A percentile compares a stretch with the other conserved stretches of the same genome.
Conservation (phyloP, 768 basidiomycete species). For the Stropharia rugosoannulata region DNA sequence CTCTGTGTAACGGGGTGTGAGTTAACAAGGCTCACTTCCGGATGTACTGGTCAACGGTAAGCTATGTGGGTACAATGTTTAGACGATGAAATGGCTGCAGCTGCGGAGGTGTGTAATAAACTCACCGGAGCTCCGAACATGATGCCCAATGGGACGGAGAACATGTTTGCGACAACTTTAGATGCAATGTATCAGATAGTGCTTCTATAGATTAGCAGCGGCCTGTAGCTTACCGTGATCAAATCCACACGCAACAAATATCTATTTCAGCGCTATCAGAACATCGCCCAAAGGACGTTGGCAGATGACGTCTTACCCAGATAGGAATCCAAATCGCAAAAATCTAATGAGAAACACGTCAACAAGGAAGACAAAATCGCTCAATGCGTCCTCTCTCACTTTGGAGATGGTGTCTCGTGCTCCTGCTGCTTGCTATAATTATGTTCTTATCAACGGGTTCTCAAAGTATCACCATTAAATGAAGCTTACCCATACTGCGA, state of each 20-base stretch:
- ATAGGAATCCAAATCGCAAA: conserved; percentile 73
- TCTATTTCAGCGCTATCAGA: conserved; percentile 27
- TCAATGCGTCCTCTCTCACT: conserved; percentile 27
- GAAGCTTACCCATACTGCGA: conserved; percentile 67
- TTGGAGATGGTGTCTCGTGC: conserved; percentile 71
- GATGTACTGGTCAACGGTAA: conserved; percentile 59
- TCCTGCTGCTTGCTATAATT: conserved; percentile 61
- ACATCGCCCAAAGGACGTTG: neutral
- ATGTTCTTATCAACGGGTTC: neutral
- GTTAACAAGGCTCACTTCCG: conserved; percentile 42
- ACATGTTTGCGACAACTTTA: conserved; percentile 75
- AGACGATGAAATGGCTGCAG: conserved; percentile 4
- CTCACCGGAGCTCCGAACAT: conserved; percentile 68
- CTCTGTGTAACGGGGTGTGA: neutral
- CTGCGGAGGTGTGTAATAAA: neutral
- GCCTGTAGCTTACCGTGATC: conserved; percentile 55
- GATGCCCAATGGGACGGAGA: conserved; percentile 66
- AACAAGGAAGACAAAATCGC: neutral
- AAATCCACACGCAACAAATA: conserved; percentile 69
- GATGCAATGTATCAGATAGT: neutral
- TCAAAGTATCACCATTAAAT: neutral
- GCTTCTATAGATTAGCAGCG: neutral
- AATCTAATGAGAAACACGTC: conserved; percentile 32
- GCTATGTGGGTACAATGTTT: conserved; percentile 24
- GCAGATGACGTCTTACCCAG: conserved; percentile 42